Base-by-base conservation (phyloP, 2,329 filamentous ascomycete species). In the Cercospora sp. region DNA sequence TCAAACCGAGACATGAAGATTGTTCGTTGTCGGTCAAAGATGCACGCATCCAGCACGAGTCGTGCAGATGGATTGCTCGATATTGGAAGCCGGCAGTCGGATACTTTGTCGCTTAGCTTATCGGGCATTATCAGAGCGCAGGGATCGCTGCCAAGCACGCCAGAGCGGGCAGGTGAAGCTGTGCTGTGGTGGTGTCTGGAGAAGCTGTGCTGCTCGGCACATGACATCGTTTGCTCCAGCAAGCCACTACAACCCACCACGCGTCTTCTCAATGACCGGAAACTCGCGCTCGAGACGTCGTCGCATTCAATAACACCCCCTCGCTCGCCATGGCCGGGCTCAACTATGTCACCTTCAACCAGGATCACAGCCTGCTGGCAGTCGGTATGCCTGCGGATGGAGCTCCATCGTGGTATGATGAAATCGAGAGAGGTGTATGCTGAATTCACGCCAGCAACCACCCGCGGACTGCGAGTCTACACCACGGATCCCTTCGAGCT, bases 311-410 rank as follows among this genome's bases (percentile, higher is more conserved):
- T 40, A 23, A 31, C 45, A 20, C 20, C 42, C 63, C 31, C 28
- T 36, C 40, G 26, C 18, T 53, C 63, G 63, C 61, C 62, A 78
- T 78, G 76, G 73, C 75, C 16, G 74, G 76, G 42, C 93, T 98
- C 84, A 99, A 99, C 82, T 99, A 97, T 82, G 93, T 99, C 76
- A 97, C 94, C 51, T 99, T 98, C 82, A 99, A 99, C 82, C 95
- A 99, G 60, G 95, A 99, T 84, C 93, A 97, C 84, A 97, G 92
- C 86, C 94, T 94, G 81, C 86, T 99, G 72, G 94, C 94, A 83
- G 94, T 99, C 75, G 94, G 93, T 93, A 84, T 78, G 90, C 36
- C 57, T 26, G 64, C 59, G 45, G 30, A 55, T 23, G 36, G n/a
- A 45, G 40, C 33, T 65, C 23, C 18, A 30, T 51, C 26, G 20